phyloP scores from a whole-genome alignment of 352 stramenopile genomes.

The Phytopythium sindhum region DNA sequence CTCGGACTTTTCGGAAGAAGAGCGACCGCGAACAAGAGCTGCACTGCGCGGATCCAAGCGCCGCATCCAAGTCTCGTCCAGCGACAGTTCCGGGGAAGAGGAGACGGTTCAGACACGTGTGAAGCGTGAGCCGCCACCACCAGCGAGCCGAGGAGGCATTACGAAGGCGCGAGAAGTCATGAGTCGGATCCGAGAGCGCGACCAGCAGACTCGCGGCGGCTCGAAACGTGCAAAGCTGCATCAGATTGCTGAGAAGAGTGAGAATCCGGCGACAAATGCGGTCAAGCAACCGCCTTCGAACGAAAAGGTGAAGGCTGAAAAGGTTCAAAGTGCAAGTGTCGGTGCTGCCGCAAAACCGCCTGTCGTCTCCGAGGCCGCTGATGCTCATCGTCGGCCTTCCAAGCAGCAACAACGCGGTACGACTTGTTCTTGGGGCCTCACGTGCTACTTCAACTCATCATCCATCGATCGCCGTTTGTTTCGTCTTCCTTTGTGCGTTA shows the following conservation, averaged over 20 bases:
- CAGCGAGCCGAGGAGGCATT: not conserved
- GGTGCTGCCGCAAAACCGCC: not conserved
- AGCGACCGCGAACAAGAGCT: constrained; percentile 21
- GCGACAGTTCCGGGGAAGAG: constrained; percentile 51
- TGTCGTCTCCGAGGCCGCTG: constrained; percentile 24
- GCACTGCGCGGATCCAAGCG: constrained; percentile 31
- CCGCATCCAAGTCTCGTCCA: constrained; percentile 38
- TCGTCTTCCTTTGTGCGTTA: not conserved
- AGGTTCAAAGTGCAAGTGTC: not conserved
- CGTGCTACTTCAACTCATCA: not conserved
- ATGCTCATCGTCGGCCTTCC: constrained; percentile 61
- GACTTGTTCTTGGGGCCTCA: not conserved
- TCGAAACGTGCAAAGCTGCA: constrained; percentile 7
- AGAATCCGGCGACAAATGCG: constrained; percentile 8
- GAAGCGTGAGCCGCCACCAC: constrained; percentile 17
- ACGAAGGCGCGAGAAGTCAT: constrained; percentile 3
- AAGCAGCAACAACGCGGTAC: constrained; percentile 61
- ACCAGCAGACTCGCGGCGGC: not conserved
- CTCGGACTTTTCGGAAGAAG: constrained; percentile 27
- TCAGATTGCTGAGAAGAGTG: constrained; percentile 12
- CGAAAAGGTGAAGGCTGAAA: constrained; percentile 9
- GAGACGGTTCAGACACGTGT: constrained; percentile 8
- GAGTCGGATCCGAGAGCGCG: constrained; percentile 7
- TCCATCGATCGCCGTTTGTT: not conserved
- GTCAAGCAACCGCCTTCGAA: constrained; percentile 2